Base-by-base conservation (phyloP, 2,329 filamentous ascomycete species). In the Ophiocordyceps sinensis region DNA sequence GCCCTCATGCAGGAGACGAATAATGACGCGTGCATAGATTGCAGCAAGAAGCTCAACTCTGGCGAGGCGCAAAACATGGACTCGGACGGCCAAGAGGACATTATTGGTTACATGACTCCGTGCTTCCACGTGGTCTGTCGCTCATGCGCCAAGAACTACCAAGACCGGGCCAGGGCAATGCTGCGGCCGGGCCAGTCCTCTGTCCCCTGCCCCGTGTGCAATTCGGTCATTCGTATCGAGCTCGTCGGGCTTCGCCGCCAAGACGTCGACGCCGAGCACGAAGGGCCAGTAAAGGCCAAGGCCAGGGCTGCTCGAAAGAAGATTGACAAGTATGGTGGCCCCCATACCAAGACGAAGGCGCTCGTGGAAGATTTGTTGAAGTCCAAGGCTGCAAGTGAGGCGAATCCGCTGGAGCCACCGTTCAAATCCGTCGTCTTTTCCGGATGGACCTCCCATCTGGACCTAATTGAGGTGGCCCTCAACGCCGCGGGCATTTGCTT, bases 361-460 rank as follows among this genome's bases (percentile, higher is more conserved):
- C 67, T 98, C 2, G 55, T 98, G 0, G 67, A 79, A n/a, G 79
- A 85, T 46, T 72, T 98, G 8, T 60, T 82, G 1, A 66, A 70
- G 39, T 76, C 77, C 40, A 75, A 77, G 43, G 66, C 67, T 1
- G 75, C 80, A 54, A 85, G 77, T 44, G 69, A 72, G 31, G 64
- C 63, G 0, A 66, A 75, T 10, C 75, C 77, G 0, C 63, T 73
- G 11, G 76, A 88, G 53, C 73, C 77, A 1, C 88, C 88, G 0
- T 82, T 85, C 62, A 96, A 94, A 59, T 91, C 85, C 23, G 87
- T 98, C 13, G 79, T 98, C 7, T 96, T 96, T 61, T 94, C 87
- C 0, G 81, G 80, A n/a, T 96, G 91, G 88, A 96, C 91, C 0
- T 81, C 83, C 0, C 88, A 96, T 56, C 75, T 98, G 14, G 88